Percentiles rank a stretch among this genome's conserved stretches.
Conservation (phyloP, 2,329 filamentous ascomycete species). For the Metarhizium rileyi region DNA sequence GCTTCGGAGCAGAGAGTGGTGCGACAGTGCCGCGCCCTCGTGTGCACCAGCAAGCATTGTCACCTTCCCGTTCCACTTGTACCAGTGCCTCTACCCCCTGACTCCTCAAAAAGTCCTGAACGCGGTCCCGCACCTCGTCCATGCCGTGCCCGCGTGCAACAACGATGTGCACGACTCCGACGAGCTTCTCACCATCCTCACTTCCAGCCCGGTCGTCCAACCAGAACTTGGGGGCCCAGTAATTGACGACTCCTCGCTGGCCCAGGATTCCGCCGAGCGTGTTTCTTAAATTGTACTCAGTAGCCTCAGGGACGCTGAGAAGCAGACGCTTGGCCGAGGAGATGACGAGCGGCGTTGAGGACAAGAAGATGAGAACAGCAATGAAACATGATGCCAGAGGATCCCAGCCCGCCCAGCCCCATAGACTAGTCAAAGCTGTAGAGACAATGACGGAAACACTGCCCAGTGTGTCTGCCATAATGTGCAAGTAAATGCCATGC, state of each 20-base stretch:
- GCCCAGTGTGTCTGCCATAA: conserved; percentile 87
- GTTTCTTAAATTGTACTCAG: conserved; percentile 82
- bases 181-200: conserved; percentile 42
- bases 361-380: conserved; percentile 85
- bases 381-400: conserved; percentile 91
- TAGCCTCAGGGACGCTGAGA: conserved; percentile 72
- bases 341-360: conserved; percentile 77
- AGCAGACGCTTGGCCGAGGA: conserved; percentile 76
- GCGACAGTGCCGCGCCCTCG: conserved; percentile 20
- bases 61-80: conserved; percentile 80
- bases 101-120: conserved; percentile 58
- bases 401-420: conserved; percentile 90
- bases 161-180: conserved; percentile 81
- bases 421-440: conserved; percentile 76
- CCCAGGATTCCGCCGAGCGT: conserved; percentile 74
- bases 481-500: conserved; percentile 92
- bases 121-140: conserved; percentile 76
- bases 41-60: conserved; percentile 52
- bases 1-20: conserved; percentile 23
- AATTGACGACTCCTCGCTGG: conserved; percentile 75
- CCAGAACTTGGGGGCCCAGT: conserved; percentile 88
- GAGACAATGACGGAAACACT: conserved; percentile 91
- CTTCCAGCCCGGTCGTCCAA: conserved; percentile 56
- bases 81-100: conserved; percentile 74
- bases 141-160: conserved; percentile 62